Evolutionary conservation across 768 basidiomycete species (phyloP), one percentile per base, ranked within the genome.

Genomic region (Piloderma croceum): DNA sequence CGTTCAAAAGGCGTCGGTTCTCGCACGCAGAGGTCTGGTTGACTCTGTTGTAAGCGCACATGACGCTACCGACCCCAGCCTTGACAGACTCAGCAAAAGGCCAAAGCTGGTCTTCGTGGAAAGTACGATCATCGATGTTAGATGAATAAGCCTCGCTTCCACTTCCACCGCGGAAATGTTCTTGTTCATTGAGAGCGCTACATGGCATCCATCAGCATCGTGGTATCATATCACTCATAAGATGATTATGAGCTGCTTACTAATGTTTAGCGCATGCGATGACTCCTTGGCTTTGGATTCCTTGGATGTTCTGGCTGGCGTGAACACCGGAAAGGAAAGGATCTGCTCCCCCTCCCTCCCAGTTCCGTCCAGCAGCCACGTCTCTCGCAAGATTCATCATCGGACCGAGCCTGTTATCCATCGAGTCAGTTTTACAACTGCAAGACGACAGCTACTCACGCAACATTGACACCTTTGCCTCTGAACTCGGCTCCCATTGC

Each of bases 401-500:
- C 10, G 27, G 27, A 15, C 27, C 27, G 10, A 29, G 15, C 10
- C 27, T 29, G 27, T n/a, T n/a, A n/a, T n/a, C n/a, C n/a, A 29
- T 29, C 10, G 27, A 9, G 27, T 29, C 27, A 29, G 9, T 29
- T 9, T 54, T 2, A 51, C 53, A 49, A 73, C 43, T 39, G 74
- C 75, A 47, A 79, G 67, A 51, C 60, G 23, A 32, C 69, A 6
- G 56, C 48, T 20, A 51, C 53, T 3, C 60, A 51, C 6, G 46
- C 62, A 31, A 73, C 56, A 50, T 76, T 55, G n/a, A 75, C 75
- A 20, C 86, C 86, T 56, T 83, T 81, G 12, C 70, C 78, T n/a
- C 73, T 61, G 54, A 77, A 81, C 56, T 89, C 85, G 39, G 70
- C 53, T 15, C 90, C 92, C 77, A 96, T 84, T 31, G 75, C 80